Evolutionary conservation across 495 filamentous ascomycete genomes (phyloP).

Genomic region (Filosporella fistucella): DNA sequence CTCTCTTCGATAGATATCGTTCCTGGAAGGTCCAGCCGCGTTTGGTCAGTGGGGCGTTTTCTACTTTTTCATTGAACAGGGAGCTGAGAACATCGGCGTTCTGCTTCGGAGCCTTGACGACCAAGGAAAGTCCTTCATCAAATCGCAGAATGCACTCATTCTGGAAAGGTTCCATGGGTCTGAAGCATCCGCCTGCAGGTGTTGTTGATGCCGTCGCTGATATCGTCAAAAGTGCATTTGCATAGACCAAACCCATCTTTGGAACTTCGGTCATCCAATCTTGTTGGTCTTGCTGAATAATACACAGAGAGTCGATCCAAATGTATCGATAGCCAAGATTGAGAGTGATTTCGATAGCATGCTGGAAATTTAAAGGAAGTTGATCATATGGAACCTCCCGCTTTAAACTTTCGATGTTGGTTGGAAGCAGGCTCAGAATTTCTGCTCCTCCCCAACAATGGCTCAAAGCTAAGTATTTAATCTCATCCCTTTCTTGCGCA

Average conservation of each 20-base stretch:
- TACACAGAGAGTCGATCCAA: conserved; percentile 26
- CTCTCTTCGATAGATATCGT: neutral
- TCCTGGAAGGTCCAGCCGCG: neutral
- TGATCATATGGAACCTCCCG: neutral
- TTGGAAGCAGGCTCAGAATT: neutral
- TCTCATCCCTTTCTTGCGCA: too few species aligned
- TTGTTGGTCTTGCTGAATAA: conserved; percentile 21
- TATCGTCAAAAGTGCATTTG: neutral
- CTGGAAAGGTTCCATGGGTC: neutral
- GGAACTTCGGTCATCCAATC: conserved; percentile 20
- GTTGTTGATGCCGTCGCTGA: neutral
- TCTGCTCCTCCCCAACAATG: neutral
- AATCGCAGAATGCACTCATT: neutral
- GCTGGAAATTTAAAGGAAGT: conserved; percentile 2
- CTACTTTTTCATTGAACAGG: neutral
- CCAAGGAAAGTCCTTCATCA: neutral
- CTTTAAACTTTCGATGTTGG: neutral
- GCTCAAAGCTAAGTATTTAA: neutral
- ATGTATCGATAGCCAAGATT: conserved; percentile 17
- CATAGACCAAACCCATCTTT: conserved; percentile 12
- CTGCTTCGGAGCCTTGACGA: neutral
- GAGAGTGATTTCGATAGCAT: conserved; percentile 1
- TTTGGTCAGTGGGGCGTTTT: neutral
- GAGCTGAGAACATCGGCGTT: neutral
- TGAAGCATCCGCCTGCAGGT: neutral